Evolutionary conservation across 768 basidiomycete species (phyloP).

Genomic region (Phanerodontia chrysosporium): DNA sequence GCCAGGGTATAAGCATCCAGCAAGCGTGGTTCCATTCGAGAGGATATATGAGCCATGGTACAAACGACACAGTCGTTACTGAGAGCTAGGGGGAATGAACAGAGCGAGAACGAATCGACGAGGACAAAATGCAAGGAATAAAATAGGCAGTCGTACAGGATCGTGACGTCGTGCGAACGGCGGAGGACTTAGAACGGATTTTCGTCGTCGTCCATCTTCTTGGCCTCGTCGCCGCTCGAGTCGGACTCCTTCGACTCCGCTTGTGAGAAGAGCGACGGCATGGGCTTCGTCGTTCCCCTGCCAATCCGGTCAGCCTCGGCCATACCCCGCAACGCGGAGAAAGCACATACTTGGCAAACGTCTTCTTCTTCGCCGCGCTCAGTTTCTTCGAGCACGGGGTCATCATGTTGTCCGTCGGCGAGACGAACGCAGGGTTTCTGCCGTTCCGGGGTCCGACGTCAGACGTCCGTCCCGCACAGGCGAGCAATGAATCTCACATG

Average conservation of each 20-base stretch:
- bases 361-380: conserved; percentile 87
- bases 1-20: neutral
- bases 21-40: neutral
- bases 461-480: conserved; percentile 8
- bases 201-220: conserved; percentile 47
- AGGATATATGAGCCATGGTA: conserved; percentile 8
- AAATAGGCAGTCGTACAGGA: neutral
- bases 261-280: conserved; percentile 53
- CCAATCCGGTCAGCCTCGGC: neutral
- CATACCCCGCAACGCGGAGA: neutral
- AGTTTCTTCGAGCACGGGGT: conserved; percentile 93
- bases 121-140: conserved; percentile 1
- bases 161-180: neutral
- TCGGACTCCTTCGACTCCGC: conserved; percentile 28
- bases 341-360: conserved; percentile 74
- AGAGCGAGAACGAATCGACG: conserved; percentile 2
- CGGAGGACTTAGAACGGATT: conserved; percentile 57
- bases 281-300: conserved; percentile 56
- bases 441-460: conserved; percentile 7
- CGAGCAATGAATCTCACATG: conserved; percentile 49
- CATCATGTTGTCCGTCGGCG: conserved; percentile 93
- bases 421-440: conserved; percentile 86
- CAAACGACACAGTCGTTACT: conserved; percentile 13
- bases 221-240: conserved; percentile 31
- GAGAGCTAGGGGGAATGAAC: neutral